Percentiles rank a stretch among this genome's conserved stretches.
Evolutionary conservation across 1,284 basidiomycete species (phyloP).

Genomic region (Cryptococcus maquisensis): DNA sequence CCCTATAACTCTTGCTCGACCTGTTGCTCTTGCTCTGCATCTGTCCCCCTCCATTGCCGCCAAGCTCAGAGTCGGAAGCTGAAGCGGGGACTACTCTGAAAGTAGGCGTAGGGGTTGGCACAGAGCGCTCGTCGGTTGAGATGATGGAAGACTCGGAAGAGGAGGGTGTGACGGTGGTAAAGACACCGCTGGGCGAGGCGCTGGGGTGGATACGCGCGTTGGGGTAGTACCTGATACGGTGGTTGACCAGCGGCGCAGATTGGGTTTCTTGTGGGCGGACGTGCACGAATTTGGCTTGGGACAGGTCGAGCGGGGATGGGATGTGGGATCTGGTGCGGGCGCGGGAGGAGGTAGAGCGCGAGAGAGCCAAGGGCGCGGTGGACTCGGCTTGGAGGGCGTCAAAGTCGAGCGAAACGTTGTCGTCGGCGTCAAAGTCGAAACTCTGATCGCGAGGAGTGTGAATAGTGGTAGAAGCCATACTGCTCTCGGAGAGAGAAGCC

Average conservation of each 20-base stretch:
- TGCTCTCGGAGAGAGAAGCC: constrained; percentile 26
- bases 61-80: background rate
- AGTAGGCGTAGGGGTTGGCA: background rate
- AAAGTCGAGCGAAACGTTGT: constrained; percentile 28
- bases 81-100: background rate
- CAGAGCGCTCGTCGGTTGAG: background rate
- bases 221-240: constrained; percentile 39
- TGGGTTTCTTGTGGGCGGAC: constrained; percentile 2
- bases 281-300: constrained; percentile 3
- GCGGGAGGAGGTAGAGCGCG: constrained; percentile 7
- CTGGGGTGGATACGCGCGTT: constrained; percentile 28
- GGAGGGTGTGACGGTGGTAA: constrained; percentile 12
- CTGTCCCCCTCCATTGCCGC: no score
- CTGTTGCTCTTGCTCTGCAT: background rate
- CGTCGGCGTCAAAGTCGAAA: constrained; percentile 16
- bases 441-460: constrained; percentile 7
- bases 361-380: constrained; percentile 27
- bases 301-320: constrained; percentile 22
- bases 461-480: constrained; percentile 12
- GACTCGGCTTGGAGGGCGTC: constrained; percentile 8
- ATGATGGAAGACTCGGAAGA: constrained; percentile 6
- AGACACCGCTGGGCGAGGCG: constrained; percentile 25
- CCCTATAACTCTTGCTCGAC: constrained; percentile 5
- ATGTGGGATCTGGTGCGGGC: constrained; percentile 6
- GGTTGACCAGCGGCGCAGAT: constrained; percentile 23